A percentile compares a stretch with the other conserved stretches of the same genome.
phyloP scores from a whole-genome alignment of 1,284 basidiomycete genomes.

The Ustilago crameri region DNA sequence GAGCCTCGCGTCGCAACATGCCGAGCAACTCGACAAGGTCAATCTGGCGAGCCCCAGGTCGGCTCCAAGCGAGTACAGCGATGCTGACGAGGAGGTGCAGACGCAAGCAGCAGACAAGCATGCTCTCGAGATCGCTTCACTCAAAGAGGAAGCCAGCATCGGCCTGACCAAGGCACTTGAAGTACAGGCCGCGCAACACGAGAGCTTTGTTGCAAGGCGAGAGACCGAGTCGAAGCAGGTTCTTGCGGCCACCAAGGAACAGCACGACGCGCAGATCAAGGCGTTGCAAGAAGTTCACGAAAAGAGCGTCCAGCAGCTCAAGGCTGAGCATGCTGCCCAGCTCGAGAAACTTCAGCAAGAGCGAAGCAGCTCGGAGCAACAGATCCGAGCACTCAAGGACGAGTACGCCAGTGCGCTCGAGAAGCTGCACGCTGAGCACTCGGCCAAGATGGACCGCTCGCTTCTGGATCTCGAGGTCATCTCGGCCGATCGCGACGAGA shows the following conservation, averaged over 20 bases:
- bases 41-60: constrained; percentile 7
- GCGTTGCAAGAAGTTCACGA: constrained; percentile 20
- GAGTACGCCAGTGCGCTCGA: constrained; percentile 22
- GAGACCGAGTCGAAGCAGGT: constrained; percentile 14
- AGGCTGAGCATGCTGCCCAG: constrained; percentile 15
- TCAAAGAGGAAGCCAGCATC: constrained; percentile 23
- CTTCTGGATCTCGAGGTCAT: constrained; percentile 39
- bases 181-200: constrained; percentile 32
- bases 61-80: background rate
- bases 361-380: constrained; percentile 16
- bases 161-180: constrained; percentile 29
- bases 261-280: constrained; percentile 19
- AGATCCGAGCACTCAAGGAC: constrained; percentile 10
- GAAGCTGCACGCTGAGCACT: constrained; percentile 24
- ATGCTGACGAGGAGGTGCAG: constrained; percentile 19
- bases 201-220: constrained; percentile 14
- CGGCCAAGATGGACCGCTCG: constrained; percentile 34
- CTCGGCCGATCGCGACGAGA: constrained; percentile 33
- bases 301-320: constrained; percentile 15
- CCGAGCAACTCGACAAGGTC: constrained; percentile 24
- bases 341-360: constrained; percentile 24
- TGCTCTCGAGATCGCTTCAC: constrained; percentile 18
- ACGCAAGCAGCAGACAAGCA: constrained; percentile 23
- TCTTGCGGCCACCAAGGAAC: constrained; percentile 1
- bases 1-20: constrained; percentile 36